Base-by-base conservation (phyloP, 2,329 filamentous ascomycete species). In the Sarocladium brachiariae region DNA sequence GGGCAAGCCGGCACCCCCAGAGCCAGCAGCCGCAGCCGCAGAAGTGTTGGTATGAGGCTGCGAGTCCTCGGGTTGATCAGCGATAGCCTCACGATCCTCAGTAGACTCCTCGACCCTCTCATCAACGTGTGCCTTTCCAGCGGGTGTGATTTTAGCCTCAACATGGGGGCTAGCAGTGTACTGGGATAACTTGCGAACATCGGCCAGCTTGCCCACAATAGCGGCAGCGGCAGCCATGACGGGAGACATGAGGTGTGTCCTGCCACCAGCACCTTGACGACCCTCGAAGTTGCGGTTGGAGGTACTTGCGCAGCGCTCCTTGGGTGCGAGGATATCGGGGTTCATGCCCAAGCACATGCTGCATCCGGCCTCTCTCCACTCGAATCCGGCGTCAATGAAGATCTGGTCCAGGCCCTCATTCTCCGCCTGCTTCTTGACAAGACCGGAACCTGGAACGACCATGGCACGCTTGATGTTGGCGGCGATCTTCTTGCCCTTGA, bases 321-420 rank as follows among this genome's bases (percentile, higher is more conserved):
- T 81, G 50, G 93, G 91, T 2, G 90, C 83, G 43, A 97, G 80
- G 56, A 99, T 97, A 67, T 99, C 93, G 0, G 93, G 92, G 75
- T 99, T 99, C 53, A 99, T 99, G 66, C 93, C 93, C 51, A 99
- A 79, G 66, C 93, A 97, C 93, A 99, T 99, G 55, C 89, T 95
- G 80, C 93, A 99, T 47, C 93, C 93, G 58, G 93, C 93, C 73
- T 99, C 93, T 65, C 93, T 83, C 92, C 92, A 97, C 68, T 97
- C 92, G 58, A 97, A 97, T 7, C 93, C 93, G 46, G 93, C 91
- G 54, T 95, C 89, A 8, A 73, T 64, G 70, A 99, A 97, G 64
- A 96, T 87, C 74, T 90, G 89, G 71, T 97, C 89, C 4, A 99
- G 82, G 50, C 92, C 92, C 70, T 97, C 93, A 2, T 80, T 74